These are phyloP conservation scores for Amborella trichopoda DNA, from an alignment of 164 flowering plant genomes.

Conservation along the genomic window DNA sequence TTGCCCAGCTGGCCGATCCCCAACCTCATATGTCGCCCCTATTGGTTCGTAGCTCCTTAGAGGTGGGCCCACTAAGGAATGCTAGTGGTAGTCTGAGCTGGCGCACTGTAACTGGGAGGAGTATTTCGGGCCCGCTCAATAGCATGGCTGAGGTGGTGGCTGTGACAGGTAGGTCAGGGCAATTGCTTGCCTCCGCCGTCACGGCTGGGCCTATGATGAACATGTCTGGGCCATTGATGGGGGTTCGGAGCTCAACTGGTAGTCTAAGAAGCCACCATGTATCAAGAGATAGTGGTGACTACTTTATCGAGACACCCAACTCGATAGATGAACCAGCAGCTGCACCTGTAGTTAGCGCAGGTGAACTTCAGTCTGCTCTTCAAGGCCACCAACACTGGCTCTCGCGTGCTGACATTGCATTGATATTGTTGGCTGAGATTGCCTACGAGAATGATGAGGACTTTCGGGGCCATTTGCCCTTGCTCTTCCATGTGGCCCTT, in stretches of 20 bases:
- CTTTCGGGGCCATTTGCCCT: constrained; percentile 84
- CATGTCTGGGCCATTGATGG: constrained; percentile 97
- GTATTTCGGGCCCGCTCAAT: constrained; percentile 87
- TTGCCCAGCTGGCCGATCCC: constrained; percentile 53
- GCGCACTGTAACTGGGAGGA: constrained; percentile 85
- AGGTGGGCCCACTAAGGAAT: constrained; percentile 85
- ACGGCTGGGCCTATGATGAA: constrained; percentile 32
- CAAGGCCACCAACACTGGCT: constrained; percentile 92
- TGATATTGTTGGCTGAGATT: constrained; percentile 91
- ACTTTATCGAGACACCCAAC: constrained; percentile 87
- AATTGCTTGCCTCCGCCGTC: constrained; percentile 88
- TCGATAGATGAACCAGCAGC: constrained; percentile 86
- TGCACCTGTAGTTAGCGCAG: constrained; percentile 50
- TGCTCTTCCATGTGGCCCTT: constrained; percentile 91
- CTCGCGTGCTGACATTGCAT: constrained; percentile 93
- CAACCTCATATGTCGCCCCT: constrained; percentile 99
- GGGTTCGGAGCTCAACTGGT: constrained; percentile 87
- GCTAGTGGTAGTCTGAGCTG: constrained; percentile 93
- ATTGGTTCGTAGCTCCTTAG: constrained; percentile 92
- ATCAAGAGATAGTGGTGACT: constrained; percentile 95
- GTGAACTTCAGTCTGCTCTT: constrained; percentile 92
- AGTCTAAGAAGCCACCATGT: constrained; percentile 88
- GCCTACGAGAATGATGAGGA: constrained; percentile 99
- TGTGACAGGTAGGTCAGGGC: constrained; percentile 77
- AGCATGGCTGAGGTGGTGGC: constrained; percentile 82